Conservation (phyloP, 73 alveolate genomes). For the Symbiodinium pilosum region DNA sequence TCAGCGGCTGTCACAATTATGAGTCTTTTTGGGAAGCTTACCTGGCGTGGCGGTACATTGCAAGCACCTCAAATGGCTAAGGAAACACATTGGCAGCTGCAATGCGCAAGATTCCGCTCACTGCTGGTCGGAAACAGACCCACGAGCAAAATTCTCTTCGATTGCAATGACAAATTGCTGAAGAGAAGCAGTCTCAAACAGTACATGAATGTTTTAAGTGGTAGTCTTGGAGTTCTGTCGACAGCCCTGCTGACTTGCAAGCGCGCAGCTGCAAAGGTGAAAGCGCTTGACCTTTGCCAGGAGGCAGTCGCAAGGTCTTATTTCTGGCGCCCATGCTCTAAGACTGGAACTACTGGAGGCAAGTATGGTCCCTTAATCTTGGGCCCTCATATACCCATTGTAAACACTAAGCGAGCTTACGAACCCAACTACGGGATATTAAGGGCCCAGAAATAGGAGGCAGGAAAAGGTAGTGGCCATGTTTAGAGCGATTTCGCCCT, state of each 20-base stretch:
- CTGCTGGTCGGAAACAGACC: not conserved
- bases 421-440: no score
- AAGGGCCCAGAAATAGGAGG: no score
- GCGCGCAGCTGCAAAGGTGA: not conserved
- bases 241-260: not conserved
- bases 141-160: not conserved
- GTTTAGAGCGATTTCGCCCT: no score
- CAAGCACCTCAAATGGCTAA: not conserved
- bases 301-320: no score
- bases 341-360: no score
- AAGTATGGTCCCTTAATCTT: no score
- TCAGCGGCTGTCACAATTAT: no score
- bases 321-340: no score
- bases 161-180: not conserved
- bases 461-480: no score
- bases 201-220: not conserved
- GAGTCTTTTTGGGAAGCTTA: not conserved
- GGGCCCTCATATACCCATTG: no score
- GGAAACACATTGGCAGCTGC: not conserved
- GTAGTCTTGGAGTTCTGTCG: not conserved
- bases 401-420: no score
- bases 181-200: not conserved
- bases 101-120: not conserved
- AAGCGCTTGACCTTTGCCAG: not conserved
- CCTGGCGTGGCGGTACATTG: not conserved